Evolutionary conservation across 2,329 filamentous ascomycete species (phyloP).

Genomic region (Penicillium sp.): DNA sequence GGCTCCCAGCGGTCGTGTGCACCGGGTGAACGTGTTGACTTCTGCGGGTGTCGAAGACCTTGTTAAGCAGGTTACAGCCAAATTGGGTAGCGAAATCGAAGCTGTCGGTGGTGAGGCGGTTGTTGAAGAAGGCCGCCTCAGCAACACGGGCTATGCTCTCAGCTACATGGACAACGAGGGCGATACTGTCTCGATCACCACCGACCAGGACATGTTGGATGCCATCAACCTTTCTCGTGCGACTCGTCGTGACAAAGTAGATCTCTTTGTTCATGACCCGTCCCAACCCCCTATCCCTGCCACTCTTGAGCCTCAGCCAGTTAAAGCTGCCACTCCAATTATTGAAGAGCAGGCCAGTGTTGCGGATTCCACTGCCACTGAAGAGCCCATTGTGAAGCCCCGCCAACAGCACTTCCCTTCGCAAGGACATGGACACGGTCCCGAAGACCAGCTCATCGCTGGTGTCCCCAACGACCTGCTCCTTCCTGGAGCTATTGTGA

Average conservation of each 20-base stretch:
- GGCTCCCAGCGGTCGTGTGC: slow-evolving; percentile 89
- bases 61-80: slow-evolving; percentile 73
- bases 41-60: slow-evolving; percentile 79
- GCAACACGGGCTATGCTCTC: slow-evolving; percentile 78
- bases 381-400: slow-evolving; percentile 44
- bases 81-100: slow-evolving; percentile 82
- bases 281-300: slow-evolving; percentile 78
- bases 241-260: slow-evolving; percentile 83
- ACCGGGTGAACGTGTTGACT: slow-evolving; percentile 82
- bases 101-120: slow-evolving; percentile 77
- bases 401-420: slow-evolving; percentile 45
- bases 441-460: slow-evolving; percentile 76
- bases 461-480: slow-evolving; percentile 94
- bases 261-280: slow-evolving; percentile 94
- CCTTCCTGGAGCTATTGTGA: slow-evolving; percentile 89
- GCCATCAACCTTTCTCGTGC: slow-evolving; percentile 82
- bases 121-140: slow-evolving; percentile 77
- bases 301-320: slow-evolving; percentile 61
- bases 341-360: slow-evolving; percentile 44
- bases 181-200: slow-evolving; percentile 94
- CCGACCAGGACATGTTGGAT: slow-evolving; percentile 88
- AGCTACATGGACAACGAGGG: slow-evolving; percentile 97
- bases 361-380: slow-evolving; percentile 57
- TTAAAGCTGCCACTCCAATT: slow-evolving; percentile 54
- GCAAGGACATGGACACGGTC: slow-evolving; percentile 48